Evolutionary conservation across 2,329 filamentous ascomycete genomes (phyloP).

Genomic region (Zymoseptoria pseudotritici): DNA sequence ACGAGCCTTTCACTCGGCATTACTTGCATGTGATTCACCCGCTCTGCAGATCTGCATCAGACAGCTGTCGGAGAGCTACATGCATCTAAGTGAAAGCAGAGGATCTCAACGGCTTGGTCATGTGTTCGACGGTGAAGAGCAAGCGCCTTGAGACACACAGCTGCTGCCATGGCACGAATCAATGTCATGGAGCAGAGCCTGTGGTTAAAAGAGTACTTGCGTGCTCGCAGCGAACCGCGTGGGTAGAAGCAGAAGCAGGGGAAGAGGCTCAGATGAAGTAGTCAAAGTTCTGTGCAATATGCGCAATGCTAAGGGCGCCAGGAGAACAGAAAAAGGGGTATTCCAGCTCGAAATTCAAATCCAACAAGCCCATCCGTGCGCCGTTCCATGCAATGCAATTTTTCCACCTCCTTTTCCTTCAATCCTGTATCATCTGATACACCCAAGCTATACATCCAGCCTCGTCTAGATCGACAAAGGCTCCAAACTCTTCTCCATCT

Average conservation of each 20-base stretch:
- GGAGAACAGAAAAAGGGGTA: neutral
- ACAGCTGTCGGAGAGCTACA: neutral
- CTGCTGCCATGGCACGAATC: neutral
- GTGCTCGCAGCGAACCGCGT: too few relatives aligned
- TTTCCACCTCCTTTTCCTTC: neutral
- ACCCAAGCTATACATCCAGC: neutral
- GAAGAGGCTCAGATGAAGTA: neutral
- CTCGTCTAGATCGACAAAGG: neutral
- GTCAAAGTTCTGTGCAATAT: neutral
- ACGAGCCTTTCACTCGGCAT: neutral
- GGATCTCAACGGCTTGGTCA: neutral
- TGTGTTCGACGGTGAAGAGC: neutral
- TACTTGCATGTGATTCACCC: neutral
- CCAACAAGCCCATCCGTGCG: neutral
- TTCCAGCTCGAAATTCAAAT: neutral
- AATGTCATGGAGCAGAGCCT: neutral
- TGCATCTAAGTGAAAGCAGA: neutral
- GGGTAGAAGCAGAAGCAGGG: too few relatives aligned
- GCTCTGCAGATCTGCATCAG: neutral
- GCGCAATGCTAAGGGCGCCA: neutral
- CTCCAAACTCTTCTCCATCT: conserved; percentile 22
- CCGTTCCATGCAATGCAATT: neutral
- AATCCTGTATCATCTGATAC: neutral
- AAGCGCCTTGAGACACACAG: neutral
- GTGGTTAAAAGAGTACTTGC: neutral